Evolutionary conservation across 345 rosid genomes (phyloP).

Genomic region (Sonneratia caseolaris): DNA sequence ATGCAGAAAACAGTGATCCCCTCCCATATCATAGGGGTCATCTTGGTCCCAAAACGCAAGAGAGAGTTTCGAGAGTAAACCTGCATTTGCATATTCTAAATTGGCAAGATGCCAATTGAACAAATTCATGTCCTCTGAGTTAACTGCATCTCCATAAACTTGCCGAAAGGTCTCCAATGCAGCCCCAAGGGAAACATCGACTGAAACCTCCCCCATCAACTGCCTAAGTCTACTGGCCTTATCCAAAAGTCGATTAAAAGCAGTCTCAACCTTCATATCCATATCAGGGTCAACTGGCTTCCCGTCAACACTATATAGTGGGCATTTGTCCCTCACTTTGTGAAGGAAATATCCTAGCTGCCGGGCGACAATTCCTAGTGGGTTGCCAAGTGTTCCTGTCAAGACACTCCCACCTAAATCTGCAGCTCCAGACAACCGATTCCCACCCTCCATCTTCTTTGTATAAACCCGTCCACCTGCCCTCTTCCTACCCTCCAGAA

Average conservation of each 20-base stretch:
- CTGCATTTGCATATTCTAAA: constrained; percentile 95
- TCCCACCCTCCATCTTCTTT: constrained; percentile 87
- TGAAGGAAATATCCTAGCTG: constrained; percentile 66
- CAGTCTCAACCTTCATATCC: constrained; percentile 78
- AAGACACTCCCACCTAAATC: constrained; percentile 97
- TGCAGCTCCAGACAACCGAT: constrained; percentile 59
- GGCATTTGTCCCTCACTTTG: constrained; percentile 94
- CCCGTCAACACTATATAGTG: constrained; percentile 72
- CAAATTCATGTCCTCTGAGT: constrained; percentile 63
- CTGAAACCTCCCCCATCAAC: constrained; percentile 88
- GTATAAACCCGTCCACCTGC: constrained; percentile 95
- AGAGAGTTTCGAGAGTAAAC: constrained; percentile 80
- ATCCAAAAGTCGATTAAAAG: constrained; percentile 74
- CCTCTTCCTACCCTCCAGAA: constrained; percentile 97
- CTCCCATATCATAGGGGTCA: constrained; percentile 98
- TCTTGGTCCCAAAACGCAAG: constrained; percentile 99
- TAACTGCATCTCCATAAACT: constrained; percentile 51
- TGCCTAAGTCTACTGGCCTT: constrained; percentile 85
- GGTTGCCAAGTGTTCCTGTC: constrained; percentile 92
- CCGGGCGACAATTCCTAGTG: constrained; percentile 76
- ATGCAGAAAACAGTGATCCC: constrained; percentile 90
- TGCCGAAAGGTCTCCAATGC: constrained; percentile 84
- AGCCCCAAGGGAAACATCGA: constrained; percentile 85
- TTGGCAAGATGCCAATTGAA: constrained; percentile 97
- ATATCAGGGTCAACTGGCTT: constrained; percentile 59